Evolutionary conservation across 805 yeast species (phyloP), one percentile per base, ranked within the genome.

Genomic region (Saturnispora mendoncae): DNA sequence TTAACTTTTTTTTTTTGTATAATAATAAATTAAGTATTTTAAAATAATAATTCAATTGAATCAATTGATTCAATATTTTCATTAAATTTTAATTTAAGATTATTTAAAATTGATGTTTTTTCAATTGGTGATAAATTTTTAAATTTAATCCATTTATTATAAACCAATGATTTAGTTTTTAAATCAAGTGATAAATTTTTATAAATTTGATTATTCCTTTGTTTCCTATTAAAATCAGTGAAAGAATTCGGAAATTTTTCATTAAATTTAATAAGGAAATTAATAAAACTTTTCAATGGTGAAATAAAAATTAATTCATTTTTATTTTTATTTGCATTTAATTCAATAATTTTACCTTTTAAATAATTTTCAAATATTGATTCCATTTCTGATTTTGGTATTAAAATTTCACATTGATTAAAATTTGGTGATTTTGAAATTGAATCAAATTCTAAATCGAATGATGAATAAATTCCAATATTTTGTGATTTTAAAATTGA

Each of bases 361-460:
- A 43, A 46, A 40, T 46, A 43, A 8, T 34, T 38, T 31, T 47
- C 50, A 38, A 44, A 47, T 2, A 33, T 6, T 9, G 23, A 6
- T 17, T 39, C 42, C 17, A 42, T 4, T 6, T 45, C 45, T 33
- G 55, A 43, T 26, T 38, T 41, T 7, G 34, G 24, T 14, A 53
- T 49, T 15, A 7, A 7, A 7, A 40, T 38, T 9, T 51, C 54
- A 4, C 60, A 36, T 4, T 42, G 27, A 17, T 37, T 46, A 39
- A 47, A 61, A 20, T 46, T 52, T 0, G 62, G 56, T 14, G 46
- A 44, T 29, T 47, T 36, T 8, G 50, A 29, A 6, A 61, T 35
- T 5, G 41, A 44, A 3, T 42, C 50, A n/a, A 46, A 33, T 38
- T 50, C 54, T 12, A 51, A 32, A 33, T 51, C 51, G 34, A 43